These are phyloP conservation scores for Fusarium poae DNA, from an alignment of 2,329 filamentous ascomycete genomes.

Conservation along the genomic window DNA sequence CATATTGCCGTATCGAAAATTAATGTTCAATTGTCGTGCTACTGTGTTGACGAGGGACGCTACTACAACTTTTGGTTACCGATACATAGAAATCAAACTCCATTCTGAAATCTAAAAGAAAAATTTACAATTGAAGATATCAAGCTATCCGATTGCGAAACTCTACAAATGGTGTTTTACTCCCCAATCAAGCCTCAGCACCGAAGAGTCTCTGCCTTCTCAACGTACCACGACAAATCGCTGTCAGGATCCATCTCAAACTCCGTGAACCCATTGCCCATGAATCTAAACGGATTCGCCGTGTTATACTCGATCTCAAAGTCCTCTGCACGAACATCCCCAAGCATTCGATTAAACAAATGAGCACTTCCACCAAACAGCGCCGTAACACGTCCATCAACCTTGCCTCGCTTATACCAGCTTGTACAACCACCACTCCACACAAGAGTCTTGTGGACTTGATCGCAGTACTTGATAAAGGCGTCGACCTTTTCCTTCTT, in stretches of 20 bases:
- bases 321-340: conserved; percentile 41
- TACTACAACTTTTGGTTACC: background rate
- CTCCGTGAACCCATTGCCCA: conserved; percentile 42
- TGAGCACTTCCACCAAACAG: conserved; percentile 44
- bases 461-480: conserved; percentile 40
- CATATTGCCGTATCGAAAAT: background rate
- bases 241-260: conserved; percentile 45
- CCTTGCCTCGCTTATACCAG: conserved; percentile 40
- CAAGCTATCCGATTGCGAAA: background rate
- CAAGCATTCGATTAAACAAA: conserved; percentile 41
- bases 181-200: background rate
- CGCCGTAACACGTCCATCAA: conserved; percentile 39
- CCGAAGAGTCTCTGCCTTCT: conserved; percentile 37
- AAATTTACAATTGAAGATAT: background rate
- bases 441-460: conserved; percentile 42
- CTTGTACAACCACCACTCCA: conserved; percentile 43
- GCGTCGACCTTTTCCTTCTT: conserved; percentile 44
- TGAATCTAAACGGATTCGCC: conserved; percentile 39
- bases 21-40: background rate
- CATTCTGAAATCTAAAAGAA: background rate
- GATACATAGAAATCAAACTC: background rate
- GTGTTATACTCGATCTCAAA: conserved; percentile 43
- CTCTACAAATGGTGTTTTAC: background rate
- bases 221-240: conserved; percentile 42
- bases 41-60: background rate